Percentiles rank a stretch among this genome's conserved stretches.
These are phyloP conservation scores for Lipomyces kockii DNA, from an alignment of 805 yeast species.

Conservation along the genomic window DNA sequence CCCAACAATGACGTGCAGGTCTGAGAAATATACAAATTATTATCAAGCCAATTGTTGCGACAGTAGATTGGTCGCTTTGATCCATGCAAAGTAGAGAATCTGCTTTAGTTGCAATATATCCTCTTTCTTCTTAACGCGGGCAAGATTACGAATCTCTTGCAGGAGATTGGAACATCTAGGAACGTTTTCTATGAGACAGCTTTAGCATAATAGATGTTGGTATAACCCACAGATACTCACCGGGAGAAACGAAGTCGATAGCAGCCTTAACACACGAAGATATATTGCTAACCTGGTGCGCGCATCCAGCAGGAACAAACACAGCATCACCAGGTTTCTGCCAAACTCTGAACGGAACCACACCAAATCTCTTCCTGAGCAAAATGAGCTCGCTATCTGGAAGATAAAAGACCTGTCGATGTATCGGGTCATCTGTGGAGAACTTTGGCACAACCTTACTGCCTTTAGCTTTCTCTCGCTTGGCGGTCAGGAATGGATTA, in stretches of 20 bases:
- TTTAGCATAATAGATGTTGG: background rate
- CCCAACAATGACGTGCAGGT: background rate
- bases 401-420: constrained; percentile 31
- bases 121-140: constrained; percentile 28
- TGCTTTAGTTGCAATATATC: constrained; percentile 33
- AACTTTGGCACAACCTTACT: constrained; percentile 7
- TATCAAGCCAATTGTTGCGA: background rate
- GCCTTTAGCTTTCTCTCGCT: constrained; percentile 17
- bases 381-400: constrained; percentile 28
- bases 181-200: constrained; percentile 21
- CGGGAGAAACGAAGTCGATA: constrained; percentile 34
- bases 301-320: constrained; percentile 36
- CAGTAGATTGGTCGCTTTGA: constrained; percentile 12
- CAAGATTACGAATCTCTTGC: constrained; percentile 26
- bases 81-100: constrained; percentile 27
- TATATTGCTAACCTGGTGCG: constrained; percentile 34
- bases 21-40: background rate
- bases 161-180: constrained; percentile 19
- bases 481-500: constrained; percentile 19
- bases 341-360: constrained; percentile 27
- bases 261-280: constrained; percentile 34
- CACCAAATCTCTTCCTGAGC: constrained; percentile 24
- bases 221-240: constrained; percentile 9
- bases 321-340: constrained; percentile 37
- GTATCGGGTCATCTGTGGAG: constrained; percentile 32